Conservation (phyloP, 495 filamentous ascomycete species). For the Oidiodendron maius region DNA sequence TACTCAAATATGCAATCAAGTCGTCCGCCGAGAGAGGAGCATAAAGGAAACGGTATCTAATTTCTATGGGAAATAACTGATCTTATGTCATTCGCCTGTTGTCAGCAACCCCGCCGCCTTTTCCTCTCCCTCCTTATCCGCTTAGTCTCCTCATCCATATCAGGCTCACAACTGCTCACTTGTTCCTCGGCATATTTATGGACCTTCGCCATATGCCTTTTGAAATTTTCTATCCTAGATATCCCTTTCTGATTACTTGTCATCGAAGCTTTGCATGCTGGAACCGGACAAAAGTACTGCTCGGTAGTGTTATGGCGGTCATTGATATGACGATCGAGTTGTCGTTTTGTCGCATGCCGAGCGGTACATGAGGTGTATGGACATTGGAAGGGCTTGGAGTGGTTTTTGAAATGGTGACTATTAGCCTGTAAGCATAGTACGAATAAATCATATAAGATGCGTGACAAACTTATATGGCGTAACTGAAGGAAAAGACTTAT, state of each 20-base stretch:
- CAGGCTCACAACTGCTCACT: not conserved
- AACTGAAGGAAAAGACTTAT: slow-evolving; percentile 4
- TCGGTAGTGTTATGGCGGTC: not conserved
- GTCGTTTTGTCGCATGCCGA: slow-evolving; percentile 2
- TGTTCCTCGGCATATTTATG: not conserved
- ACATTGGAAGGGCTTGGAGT: slow-evolving; percentile 5
- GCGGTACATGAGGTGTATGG: not conserved
- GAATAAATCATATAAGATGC: too few relatives aligned
- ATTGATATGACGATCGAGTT: slow-evolving; percentile 9
- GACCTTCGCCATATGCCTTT: slow-evolving; percentile 3
- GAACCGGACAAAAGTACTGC: slow-evolving; percentile 2
- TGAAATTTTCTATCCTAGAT: slow-evolving; percentile 7
- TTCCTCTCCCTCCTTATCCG: not conserved
- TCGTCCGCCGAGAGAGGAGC: too few relatives aligned
- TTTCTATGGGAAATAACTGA: too few relatives aligned
- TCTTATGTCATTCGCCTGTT: too few relatives aligned
- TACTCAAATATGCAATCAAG: too few relatives aligned
- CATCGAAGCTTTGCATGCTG: not conserved
- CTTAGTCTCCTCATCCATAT: slow-evolving; percentile 4
- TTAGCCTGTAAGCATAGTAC: not conserved
- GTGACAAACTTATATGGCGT: slow-evolving; percentile 1
- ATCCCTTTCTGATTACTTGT: not conserved
- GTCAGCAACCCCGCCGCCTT: too few relatives aligned
- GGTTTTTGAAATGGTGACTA: slow-evolving; percentile 9
- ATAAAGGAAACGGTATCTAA: too few relatives aligned